Base-by-base conservation (phyloP, 192 early-diverging fungal species). In the Mortierella antarctica region DNA sequence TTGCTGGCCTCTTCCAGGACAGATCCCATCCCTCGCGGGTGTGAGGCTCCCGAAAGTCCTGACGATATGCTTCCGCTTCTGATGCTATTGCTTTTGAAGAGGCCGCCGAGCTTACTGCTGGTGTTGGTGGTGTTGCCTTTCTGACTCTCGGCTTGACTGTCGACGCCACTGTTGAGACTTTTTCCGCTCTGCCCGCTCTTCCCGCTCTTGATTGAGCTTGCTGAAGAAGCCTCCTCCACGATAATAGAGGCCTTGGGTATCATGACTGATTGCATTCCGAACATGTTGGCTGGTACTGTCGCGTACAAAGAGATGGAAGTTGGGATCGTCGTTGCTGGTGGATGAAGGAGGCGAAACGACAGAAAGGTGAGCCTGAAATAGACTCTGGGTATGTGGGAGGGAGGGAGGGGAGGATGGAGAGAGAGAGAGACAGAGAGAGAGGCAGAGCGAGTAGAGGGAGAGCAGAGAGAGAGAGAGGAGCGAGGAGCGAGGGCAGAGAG, bases 181-280 rank as follows among this genome's bases (percentile, higher is more conserved):
- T 72, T 79, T 9, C 64, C 64, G 41, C 77, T 80, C 23, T 80
- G 71, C 4, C 70, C 65, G 12, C 77, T 80, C 65, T 80, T 80
- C 14, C 77, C 77, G 53, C 77, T 80, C 55, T 80, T 80, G 60
- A 80, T 67, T 13, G 77, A 80, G 58, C 77, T 80, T 15, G 65
- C 52, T 1, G 77, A 80, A 2, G 77, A 80, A 5, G 40, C 47
- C 0, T 68, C 70, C 7, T 80, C 70, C 1, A 23, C 39, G 10
- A 64, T 55, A 17, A 72, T 53, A 12, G 14, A 21, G 45, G 52
- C 66, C 54, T 66, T 67, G 42, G 63, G 69, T 39, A 66, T 52
- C 63, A 71, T 66, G 6, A 54, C 42, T 14, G 70, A 62, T 67
- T 68, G 74, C 62, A 80, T 62, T 55, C 70, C 70, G 13, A 68